phyloP scores from a whole-genome alignment of 2,329 filamentous ascomycete genomes.

The Calonectria henricotiae region DNA sequence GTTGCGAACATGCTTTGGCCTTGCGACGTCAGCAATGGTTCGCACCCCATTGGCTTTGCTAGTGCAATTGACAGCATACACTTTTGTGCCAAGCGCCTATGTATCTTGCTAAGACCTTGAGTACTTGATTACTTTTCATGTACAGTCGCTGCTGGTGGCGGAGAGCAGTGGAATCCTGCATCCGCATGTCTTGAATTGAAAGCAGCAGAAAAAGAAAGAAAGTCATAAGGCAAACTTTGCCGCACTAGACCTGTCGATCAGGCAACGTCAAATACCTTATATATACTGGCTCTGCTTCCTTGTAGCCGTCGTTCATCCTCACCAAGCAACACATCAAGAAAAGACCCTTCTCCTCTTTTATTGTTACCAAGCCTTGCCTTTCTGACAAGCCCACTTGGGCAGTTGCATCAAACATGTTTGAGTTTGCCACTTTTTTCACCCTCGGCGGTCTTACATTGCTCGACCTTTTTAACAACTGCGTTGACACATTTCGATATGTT shows the following conservation, averaged over 20 bases:
- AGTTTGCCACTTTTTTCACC: too few relatives aligned
- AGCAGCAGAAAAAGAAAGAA: neutral
- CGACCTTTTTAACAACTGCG: neutral
- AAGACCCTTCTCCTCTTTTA: neutral
- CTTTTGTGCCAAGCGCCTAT: neutral
- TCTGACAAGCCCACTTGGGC: neutral
- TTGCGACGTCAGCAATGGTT: neutral
- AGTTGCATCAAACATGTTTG: neutral
- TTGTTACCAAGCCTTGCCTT: neutral
- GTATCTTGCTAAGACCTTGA: neutral
- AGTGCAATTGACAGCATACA: neutral
- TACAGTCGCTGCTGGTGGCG: neutral
- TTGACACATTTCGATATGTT: conserved; percentile 3
- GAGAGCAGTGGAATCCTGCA: neutral
- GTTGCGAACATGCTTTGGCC: too few relatives aligned
- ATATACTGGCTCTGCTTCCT: neutral
- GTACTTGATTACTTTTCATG: neutral
- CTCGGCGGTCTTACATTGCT: neutral
- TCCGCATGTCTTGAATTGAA: conserved; percentile 18
- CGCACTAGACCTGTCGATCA: neutral
- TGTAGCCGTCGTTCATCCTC: neutral
- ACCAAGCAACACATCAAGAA: neutral
- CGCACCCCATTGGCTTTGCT: neutral
- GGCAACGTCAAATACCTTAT: neutral
- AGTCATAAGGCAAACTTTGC: neutral